Conservation (phyloP, 768 basidiomycete species). For the Boletus eberwhitei region DNA sequence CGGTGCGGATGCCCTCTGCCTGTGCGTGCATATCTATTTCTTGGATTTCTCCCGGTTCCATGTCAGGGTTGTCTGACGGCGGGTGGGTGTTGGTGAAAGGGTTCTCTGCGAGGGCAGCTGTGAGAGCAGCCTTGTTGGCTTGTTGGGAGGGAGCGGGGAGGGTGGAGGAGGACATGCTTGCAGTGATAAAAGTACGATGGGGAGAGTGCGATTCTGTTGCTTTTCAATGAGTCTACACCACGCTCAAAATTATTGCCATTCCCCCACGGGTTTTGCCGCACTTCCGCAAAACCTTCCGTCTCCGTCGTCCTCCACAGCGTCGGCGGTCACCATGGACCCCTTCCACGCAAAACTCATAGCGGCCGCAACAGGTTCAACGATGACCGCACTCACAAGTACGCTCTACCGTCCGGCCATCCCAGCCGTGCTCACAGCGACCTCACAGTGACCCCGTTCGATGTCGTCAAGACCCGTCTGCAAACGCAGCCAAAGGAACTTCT, state of each 20-base stretch:
- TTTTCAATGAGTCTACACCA: neutral
- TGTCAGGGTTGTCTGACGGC: conserved; percentile 34
- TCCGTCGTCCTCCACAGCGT: neutral
- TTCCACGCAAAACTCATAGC: conserved; percentile 79
- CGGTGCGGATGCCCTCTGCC: conserved; percentile 81
- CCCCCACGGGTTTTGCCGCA: conserved; percentile 26
- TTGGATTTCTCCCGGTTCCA: conserved; percentile 82
- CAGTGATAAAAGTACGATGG: neutral
- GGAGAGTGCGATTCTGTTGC: neutral
- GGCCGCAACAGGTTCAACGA: conserved; percentile 71
- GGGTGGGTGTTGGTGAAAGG: conserved; percentile 15
- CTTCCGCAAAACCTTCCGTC: neutral
- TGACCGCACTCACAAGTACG: conserved; percentile 83
- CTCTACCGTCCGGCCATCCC: conserved; percentile 5
- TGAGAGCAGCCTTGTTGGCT: conserved; percentile 76
- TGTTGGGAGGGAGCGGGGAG: conserved; percentile 67
- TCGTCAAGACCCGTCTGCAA: conserved; percentile 94
- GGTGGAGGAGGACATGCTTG: conserved; percentile 36
- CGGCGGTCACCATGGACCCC: conserved; percentile 47
- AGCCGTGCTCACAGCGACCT: conserved; percentile 3
- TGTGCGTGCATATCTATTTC: conserved; percentile 84
- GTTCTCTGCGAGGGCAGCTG: conserved; percentile 66
- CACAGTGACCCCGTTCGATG: conserved; percentile 98
- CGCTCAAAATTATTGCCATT: neutral
- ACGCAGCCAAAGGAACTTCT: conserved; percentile 70